Conservation (phyloP, 73 alveolate species). For the Paramecium tetraurelia region DNA sequence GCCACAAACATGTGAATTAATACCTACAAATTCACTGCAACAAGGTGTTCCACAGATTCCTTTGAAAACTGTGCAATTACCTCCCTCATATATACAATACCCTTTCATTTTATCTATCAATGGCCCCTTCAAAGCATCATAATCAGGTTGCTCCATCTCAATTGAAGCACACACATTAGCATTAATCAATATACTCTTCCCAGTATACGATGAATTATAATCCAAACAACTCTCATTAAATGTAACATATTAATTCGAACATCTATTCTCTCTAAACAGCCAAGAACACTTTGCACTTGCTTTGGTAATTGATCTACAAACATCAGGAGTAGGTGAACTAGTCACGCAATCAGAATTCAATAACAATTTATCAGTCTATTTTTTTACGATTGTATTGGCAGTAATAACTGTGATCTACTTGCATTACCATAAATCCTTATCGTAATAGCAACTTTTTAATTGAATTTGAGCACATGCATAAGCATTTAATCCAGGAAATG, state of each 20-base stretch:
- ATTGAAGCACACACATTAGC: conserved; percentile 39
- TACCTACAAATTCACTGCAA: background rate
- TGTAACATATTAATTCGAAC: background rate
- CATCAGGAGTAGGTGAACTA: conserved; percentile 33
- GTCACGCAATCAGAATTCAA: background rate
- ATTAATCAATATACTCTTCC: background rate
- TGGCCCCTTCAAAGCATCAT: background rate
- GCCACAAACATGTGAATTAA: conserved; percentile 26
- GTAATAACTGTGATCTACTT: background rate
- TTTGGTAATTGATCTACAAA: conserved; percentile 21
- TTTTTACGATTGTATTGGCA: background rate
- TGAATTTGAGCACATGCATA: background rate
- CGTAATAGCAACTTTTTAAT: background rate
- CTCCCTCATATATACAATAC: background rate
- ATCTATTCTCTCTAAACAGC: background rate
- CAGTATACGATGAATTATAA: background rate
- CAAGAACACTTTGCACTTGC: conserved; percentile 13
- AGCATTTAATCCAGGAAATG: background rate
- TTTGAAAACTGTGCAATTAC: background rate
- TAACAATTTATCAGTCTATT: background rate
- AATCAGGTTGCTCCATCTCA: background rate
- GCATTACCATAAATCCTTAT: background rate
- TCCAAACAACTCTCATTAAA: conserved; percentile 18
- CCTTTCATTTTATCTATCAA: background rate
- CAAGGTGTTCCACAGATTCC: conserved; percentile 2